Evolutionary conservation across 2,329 filamentous ascomycete genomes (phyloP).

Genomic region (Nemania sp.): DNA sequence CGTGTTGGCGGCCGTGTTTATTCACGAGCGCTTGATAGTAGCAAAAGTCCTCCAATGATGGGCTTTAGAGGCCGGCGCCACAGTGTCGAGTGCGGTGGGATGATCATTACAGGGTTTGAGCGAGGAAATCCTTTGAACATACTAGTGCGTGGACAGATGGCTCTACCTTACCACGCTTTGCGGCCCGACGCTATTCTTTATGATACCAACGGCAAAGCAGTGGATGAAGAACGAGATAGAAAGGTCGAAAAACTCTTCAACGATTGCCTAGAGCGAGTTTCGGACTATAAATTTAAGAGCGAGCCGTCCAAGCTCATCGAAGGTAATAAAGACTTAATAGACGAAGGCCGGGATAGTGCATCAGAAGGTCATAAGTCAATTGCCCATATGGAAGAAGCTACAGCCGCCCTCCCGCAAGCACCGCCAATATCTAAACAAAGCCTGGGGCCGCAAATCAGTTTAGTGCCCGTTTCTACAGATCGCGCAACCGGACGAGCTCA

Average conservation of each 20-base stretch:
- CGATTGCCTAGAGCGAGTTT: conserved; percentile 91
- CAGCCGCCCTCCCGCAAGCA: conserved; percentile 69
- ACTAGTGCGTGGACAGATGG: conserved; percentile 89
- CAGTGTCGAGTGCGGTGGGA: conserved; percentile 96
- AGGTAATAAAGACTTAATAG: conserved; percentile 84
- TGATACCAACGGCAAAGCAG: conserved; percentile 81
- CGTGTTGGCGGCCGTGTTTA: conserved; percentile 94
- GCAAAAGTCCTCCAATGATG: conserved; percentile 62
- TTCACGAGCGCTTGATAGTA: conserved; percentile 77
- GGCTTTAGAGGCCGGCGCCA: conserved; percentile 70
- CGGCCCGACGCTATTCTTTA: conserved; percentile 88
- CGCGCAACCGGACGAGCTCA: conserved; percentile 79
- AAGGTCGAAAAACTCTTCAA: conserved; percentile 94
- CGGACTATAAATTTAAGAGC: conserved; percentile 86
- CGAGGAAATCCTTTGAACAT: conserved; percentile 93
- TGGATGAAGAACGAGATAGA: conserved; percentile 81
- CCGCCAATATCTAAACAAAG: conserved; percentile 66
- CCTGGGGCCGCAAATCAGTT: conserved; percentile 64
- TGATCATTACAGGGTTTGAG: conserved; percentile 98
- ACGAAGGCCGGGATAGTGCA: conserved; percentile 82
- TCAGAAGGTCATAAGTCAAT: conserved; percentile 79
- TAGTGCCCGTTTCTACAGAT: conserved; percentile 74
- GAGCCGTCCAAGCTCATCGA: conserved; percentile 77
- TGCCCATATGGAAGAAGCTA: conserved; percentile 77
- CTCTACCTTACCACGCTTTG: conserved; percentile 85